A percentile compares a stretch with the other conserved stretches of the same genome.
phyloP scores from a whole-genome alignment of 805 yeast species.

The Lipomyces sp. region DNA sequence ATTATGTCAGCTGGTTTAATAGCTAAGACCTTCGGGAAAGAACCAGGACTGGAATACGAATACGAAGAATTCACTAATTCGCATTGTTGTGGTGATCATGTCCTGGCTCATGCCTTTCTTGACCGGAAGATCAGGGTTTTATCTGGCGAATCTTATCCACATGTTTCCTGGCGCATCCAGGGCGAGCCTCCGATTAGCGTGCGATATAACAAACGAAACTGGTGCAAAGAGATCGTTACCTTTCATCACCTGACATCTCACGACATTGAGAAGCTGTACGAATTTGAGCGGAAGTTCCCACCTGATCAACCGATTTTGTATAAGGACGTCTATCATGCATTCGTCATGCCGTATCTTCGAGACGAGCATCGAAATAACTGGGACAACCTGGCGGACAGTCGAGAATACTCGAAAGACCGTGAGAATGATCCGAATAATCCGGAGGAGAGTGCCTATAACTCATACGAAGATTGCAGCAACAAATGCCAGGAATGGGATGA shows the following conservation, averaged over 20 bases:
- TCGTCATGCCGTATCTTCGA: conserved; percentile 43
- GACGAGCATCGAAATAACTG: conserved; percentile 39
- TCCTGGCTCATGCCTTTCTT: conserved; percentile 41
- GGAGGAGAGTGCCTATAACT: conserved; percentile 15
- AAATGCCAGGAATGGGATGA: conserved; percentile 36
- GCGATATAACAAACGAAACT: conserved; percentile 29
- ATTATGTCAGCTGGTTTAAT: conserved; percentile 45
- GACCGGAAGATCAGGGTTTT: conserved; percentile 32
- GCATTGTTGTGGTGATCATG: conserved; percentile 48
- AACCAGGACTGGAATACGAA: conserved; percentile 32
- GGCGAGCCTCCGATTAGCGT: conserved; percentile 42
- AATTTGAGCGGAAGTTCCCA: conserved; percentile 44
- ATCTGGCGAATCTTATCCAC: conserved; percentile 29
- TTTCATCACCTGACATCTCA: conserved; percentile 44
- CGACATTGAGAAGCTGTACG: conserved; percentile 39
- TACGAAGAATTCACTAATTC: conserved; percentile 37
- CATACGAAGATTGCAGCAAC: conserved; percentile 24
- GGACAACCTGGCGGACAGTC: conserved; percentile 38
- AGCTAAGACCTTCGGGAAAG: conserved; percentile 39
- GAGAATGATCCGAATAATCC: conserved; percentile 9
- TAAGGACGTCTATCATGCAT: conserved; percentile 45
- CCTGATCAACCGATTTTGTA: conserved; percentile 37
- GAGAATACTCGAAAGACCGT: conserved; percentile 3
- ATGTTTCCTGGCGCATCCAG: conserved; percentile 42
- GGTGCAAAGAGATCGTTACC: conserved; percentile 45